Base-by-base conservation (phyloP, 2,329 filamentous ascomycete species). In the Diplocarpon rosae region DNA sequence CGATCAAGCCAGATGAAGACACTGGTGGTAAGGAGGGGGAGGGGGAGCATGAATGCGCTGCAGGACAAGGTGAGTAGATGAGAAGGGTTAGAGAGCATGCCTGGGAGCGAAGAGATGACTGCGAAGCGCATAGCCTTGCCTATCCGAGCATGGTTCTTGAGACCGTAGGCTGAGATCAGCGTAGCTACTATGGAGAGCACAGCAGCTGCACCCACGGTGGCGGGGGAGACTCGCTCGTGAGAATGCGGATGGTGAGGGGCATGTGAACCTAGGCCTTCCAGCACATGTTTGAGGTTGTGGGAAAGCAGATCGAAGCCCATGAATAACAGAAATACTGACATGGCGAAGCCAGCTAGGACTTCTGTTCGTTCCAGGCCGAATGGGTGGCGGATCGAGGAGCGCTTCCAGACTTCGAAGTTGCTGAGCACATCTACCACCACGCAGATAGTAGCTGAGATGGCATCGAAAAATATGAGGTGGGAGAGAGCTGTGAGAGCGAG, bases 331-430 rank as follows among this genome's bases (percentile, higher is more conserved):
- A 95, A 87, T 32, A 98, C 84, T 41, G 88, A 93, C 79, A 96
- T 87, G 49, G 89, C 92, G 53, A 98, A 95, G 14, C 92, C 92
- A 30, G 89, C 88, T 13, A 98, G 76, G 5, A 98, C 90, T 64
- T 98, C 92, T 47, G 85, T 85, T 43, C 92, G 78, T 66, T 95
- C 87, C 17, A 98, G 75, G 3, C 83, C 89, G 60, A 98, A 98
- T 0, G 92, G 92, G 65, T 98, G 88, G 17, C 89, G 81, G 56
- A 98, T 84, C 54, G 83, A 93, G 55, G 85, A 90, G 37, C 90
- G 78, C 52, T 87, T 86, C 92, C 92, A 98, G 33, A 96, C 89
- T 62, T 98, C 92, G 58, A 98, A 98, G 63, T 98, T 98, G 41
- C 85, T 81, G 38, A 95, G 76, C 1, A 96, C 85, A 60, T 98